phyloP scores from a whole-genome alignment of 257 asterid genomes.

The Solanum paucissectum region DNA sequence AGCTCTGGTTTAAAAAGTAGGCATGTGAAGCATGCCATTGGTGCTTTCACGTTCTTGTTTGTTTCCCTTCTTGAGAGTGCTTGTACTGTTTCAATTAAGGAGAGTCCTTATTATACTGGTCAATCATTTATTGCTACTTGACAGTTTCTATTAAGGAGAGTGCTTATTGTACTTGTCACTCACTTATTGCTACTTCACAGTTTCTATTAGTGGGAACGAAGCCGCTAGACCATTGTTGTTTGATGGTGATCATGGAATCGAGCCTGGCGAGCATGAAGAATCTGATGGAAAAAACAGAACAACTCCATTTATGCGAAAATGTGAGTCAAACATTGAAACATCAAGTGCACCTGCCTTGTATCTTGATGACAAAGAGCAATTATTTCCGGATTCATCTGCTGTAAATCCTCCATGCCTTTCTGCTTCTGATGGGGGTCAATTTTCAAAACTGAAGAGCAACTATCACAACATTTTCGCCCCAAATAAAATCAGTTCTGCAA shows the following conservation, averaged over 20 bases:
- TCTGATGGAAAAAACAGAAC: slow-evolving; percentile 5
- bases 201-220: slow-evolving; percentile 26
- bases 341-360: slow-evolving; percentile 19
- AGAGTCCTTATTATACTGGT: not conserved
- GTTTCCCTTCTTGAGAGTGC: not conserved
- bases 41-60: not conserved
- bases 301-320: slow-evolving; percentile 10
- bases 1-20: not conserved
- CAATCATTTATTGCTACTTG: not conserved
- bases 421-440: slow-evolving; percentile 6
- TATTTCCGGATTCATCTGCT: slow-evolving; percentile 21
- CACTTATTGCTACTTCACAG: slow-evolving; percentile 17
- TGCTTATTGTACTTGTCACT: not conserved
- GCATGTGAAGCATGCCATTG: not conserved
- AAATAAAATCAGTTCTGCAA: slow-evolving; percentile 36
- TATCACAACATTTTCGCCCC: slow-evolving; percentile 16
- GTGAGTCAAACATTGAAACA: slow-evolving; percentile 12
- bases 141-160: not conserved
- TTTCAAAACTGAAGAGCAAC: slow-evolving; percentile 9
- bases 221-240: slow-evolving; percentile 13
- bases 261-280: slow-evolving; percentile 1
- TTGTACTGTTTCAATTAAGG: not conserved
- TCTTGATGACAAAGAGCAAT: slow-evolving; percentile 17
- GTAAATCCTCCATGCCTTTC: slow-evolving; percentile 7
- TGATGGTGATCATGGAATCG: slow-evolving; percentile 15